Evolutionary conservation across 805 yeast genomes (phyloP), one percentile per base, ranked within the genome.

Genomic region (Naumovozyma castellii): DNA sequence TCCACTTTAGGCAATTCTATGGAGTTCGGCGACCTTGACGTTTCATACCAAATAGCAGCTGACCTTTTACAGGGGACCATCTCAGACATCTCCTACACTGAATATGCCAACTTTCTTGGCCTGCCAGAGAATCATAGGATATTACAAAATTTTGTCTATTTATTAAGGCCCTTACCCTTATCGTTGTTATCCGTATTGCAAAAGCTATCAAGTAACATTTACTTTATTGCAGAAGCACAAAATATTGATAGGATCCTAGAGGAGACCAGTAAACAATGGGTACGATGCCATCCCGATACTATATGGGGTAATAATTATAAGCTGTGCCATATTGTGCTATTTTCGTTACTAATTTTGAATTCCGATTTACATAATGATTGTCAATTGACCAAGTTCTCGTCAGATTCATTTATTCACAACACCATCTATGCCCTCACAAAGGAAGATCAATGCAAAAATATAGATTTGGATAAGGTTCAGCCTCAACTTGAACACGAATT

Each of bases 211-310:
- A 69, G 72, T 30, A 73, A 69, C 47, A 54, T 85, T n/a, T 81
- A 80, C 59, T 69, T 86, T 50, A 76, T 76, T 52, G 95, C 90
- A 5, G 95, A 86, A 61, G 77, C 92, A 2, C 88, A 82, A 50
- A 82, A 80, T 51, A 76, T 85, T 38, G 92, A 84, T 59, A 70
- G 84, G 36, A 72, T 85, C 22, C 63, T 86, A 41, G 79, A 81
- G 34, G 69, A 78, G 3, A 79, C 84, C 53, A 73, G 92, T 15
- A 66, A 67, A 38, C 72, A 78, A 39, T 85, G 88, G 79, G 63
- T 67, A 17, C 56, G 56, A 20, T 72, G 55, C 58, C 64, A 75
- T 65, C 62, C 72, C 68, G 16, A 62, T 50, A 48, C 52, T 0
- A 30, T 41, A 20, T 55, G 68, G 67, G 33, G 77, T 66, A 54